Evolutionary conservation across 2,329 filamentous ascomycete genomes (phyloP), one percentile per base, ranked within the genome.

Genomic region (Claviceps sp.): DNA sequence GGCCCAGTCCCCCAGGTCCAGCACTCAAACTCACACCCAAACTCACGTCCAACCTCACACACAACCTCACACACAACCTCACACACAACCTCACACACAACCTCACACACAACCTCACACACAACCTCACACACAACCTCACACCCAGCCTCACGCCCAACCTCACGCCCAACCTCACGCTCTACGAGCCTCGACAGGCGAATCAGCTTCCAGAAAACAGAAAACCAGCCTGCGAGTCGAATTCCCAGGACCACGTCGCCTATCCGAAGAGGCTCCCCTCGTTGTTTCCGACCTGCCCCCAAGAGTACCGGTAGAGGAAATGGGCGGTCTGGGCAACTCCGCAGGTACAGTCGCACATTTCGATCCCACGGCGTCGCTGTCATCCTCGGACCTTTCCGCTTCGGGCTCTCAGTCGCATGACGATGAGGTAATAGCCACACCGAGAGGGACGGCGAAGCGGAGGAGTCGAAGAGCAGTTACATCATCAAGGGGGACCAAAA

Each of bases 261-360:
- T 13, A 37, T 38, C 51, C 1, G 43, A 34, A 1, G 2, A 6
- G 30, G 17, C n/a, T 13, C 22, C 11, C 2, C 30, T 39, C 19
- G 30, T 13, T 16, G 39, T 30, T n/a, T 44, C 42, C 2, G 37
- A 34, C 17, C 19, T 38, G 22, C 43, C 41, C 24, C 64, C 60
- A 55, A 60, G 56, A 48, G 61, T 65, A 5, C 58, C 62, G 1
- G 53, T 68, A 7, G 57, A 60, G 3, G 61, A 67, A 44, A 65
- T 69, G 57, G 63, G 66, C 13, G 67, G 70, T 0, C 55, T 71
- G 5, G 56, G 58, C 5, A 68, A 62, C 1, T 63, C 68, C 1
- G 57, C 64, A 16, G 68, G 65, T 13, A 68, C 68, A 1, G 67
- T 65, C 5, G 67, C 68, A 49, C 60, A 57, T 14, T 59, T 61